These are phyloP conservation scores for Arthrinium puccinioides DNA, from an alignment of 2,329 filamentous ascomycete species.

Conservation along the genomic window DNA sequence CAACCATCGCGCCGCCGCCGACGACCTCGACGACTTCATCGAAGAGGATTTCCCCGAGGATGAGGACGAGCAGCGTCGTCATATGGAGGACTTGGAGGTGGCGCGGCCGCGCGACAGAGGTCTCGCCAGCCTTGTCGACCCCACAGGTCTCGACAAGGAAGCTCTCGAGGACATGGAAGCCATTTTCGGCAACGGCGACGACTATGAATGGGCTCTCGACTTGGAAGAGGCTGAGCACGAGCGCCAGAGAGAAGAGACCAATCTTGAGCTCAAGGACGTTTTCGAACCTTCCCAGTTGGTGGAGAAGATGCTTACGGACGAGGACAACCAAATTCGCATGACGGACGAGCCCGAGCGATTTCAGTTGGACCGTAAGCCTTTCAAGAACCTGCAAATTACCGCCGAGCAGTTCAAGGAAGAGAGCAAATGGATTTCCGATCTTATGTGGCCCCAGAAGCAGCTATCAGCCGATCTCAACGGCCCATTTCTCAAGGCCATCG, in stretches of 20 bases:
- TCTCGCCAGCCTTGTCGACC: slow-evolving; percentile 65
- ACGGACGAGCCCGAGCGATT: slow-evolving; percentile 90
- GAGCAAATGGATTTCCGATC: slow-evolving; percentile 81
- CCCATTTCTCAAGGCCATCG: slow-evolving; percentile 81
- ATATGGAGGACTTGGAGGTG: slow-evolving; percentile 82
- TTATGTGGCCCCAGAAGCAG: slow-evolving; percentile 83
- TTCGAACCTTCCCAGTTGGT: slow-evolving; percentile 94
- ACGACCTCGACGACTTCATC: slow-evolving; percentile 93
- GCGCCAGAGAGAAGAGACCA: slow-evolving; percentile 70
- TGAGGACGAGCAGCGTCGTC: slow-evolving; percentile 66
- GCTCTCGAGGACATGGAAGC: slow-evolving; percentile 92
- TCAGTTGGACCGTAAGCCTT: slow-evolving; percentile 83
- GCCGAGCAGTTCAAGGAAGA: slow-evolving; percentile 88
- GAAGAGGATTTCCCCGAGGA: slow-evolving; percentile 91
- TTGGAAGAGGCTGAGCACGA: slow-evolving; percentile 82
- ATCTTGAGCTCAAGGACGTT: slow-evolving; percentile 90
- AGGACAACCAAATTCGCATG: slow-evolving; percentile 84
- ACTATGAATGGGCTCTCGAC: slow-evolving; percentile 91
- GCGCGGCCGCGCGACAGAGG: slow-evolving; percentile 70
- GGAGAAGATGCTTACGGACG: slow-evolving; percentile 91
- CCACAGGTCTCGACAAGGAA: slow-evolving; percentile 81
- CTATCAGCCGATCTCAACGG: slow-evolving; percentile 64
- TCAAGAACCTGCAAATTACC: slow-evolving; percentile 72
- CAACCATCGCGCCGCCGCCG: slow-evolving; percentile 53
- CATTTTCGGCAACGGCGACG: slow-evolving; percentile 91